Evolutionary conservation across 2,329 filamentous ascomycete genomes (phyloP).

Genomic region (Geosmithia flava): DNA sequence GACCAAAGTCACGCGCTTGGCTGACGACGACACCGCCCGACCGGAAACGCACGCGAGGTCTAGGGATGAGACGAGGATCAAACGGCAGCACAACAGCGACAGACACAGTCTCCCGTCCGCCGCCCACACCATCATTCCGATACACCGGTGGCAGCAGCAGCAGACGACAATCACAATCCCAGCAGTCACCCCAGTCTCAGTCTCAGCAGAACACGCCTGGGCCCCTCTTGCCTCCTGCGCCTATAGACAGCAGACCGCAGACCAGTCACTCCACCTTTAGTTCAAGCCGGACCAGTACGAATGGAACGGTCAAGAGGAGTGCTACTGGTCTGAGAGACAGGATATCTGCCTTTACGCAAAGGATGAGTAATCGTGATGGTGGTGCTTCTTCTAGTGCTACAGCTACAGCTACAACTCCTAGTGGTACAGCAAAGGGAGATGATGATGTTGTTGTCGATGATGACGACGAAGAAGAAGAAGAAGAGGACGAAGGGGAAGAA

Average conservation of each 20-base stretch:
- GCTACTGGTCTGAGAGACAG: constrained; percentile 20
- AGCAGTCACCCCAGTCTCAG: neutral
- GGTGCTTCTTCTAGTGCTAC: neutral
- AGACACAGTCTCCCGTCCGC: no score
- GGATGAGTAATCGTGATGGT: constrained; percentile 10
- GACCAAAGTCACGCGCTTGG: neutral
- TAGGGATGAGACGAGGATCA: no score
- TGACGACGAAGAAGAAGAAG: constrained; percentile 7
- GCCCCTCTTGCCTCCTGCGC: no score
- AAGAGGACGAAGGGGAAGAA: neutral
- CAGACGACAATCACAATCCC: neutral
- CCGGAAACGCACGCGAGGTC: constrained; percentile 3
- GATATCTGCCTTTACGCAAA: constrained; percentile 19
- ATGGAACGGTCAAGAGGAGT: constrained; percentile 14
- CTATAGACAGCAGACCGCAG: constrained; percentile 11
- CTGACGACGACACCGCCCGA: neutral
- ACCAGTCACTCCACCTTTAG: constrained; percentile 12
- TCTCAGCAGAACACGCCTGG: no score
- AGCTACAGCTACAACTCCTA: constrained; percentile 5
- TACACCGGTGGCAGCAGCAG: neutral
- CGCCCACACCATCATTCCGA: neutral
- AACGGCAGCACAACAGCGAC: no score
- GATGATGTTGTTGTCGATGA: constrained; percentile 3
- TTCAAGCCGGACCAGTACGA: constrained; percentile 7
- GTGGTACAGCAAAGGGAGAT: no score